phyloP scores from a whole-genome alignment of 345 rosid species.

The Citrus sinensis region DNA sequence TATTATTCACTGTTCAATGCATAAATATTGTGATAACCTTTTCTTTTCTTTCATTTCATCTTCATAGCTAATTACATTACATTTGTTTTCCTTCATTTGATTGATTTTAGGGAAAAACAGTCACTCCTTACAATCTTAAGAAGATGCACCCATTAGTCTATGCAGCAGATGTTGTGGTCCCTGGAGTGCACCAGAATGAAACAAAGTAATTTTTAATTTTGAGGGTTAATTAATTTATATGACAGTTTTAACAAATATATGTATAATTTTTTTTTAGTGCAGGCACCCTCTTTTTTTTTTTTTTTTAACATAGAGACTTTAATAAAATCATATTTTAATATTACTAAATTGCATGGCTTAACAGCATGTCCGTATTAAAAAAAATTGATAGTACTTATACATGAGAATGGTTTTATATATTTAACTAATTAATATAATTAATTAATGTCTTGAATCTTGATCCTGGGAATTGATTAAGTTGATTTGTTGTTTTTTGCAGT shows the following conservation, averaged over 20 bases:
- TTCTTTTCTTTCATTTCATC: not conserved
- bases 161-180: conserved; percentile 53
- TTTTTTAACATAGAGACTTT: too few species aligned
- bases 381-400: too few species aligned
- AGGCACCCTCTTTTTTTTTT: too few species aligned
- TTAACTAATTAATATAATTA: too few species aligned
- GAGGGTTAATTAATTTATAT: too few species aligned
- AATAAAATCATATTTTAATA: too few species aligned
- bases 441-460: not conserved
- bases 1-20: not conserved
- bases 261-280: too few species aligned
- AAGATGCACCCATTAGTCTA: conserved; percentile 52
- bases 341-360: rapidly evolving
- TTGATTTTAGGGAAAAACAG: conserved; percentile 53
- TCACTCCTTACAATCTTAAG: conserved; percentile 42
- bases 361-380: rapidly evolving
- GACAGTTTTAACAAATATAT: too few species aligned
- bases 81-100: not conserved
- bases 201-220: conserved; percentile 34
- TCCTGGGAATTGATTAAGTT: not conserved
- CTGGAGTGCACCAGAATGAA: conserved; percentile 34
- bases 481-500: conserved; percentile 23
- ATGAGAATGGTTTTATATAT: too few species aligned
- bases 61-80: not conserved
- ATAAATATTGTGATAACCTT: not conserved